Conservation (phyloP, 2,329 filamentous ascomycete species). For the Amylocarpus encephaloides region DNA sequence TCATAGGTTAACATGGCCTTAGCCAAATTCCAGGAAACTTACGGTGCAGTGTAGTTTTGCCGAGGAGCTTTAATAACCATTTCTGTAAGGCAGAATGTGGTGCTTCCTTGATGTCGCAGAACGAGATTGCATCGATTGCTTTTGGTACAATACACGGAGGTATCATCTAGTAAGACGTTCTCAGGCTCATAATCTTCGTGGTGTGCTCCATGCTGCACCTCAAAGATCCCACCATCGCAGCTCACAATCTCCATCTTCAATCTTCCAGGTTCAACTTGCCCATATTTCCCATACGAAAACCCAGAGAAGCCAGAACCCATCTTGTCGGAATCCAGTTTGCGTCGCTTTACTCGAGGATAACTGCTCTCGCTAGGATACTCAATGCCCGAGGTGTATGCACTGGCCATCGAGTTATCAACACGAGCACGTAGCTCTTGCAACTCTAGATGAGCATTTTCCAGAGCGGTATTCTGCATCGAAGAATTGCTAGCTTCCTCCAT, state of each 20-base stretch:
- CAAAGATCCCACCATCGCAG: conserved; percentile 75
- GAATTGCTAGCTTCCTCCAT: conserved; percentile 25
- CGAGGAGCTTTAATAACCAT: conserved; percentile 82
- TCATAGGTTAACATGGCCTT: conserved; percentile 16
- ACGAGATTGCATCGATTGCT: conserved; percentile 83
- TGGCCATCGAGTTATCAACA: conserved; percentile 24
- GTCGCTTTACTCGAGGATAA: conserved; percentile 55
- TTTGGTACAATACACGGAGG: conserved; percentile 84
- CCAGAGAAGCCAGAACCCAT: conserved; percentile 41
- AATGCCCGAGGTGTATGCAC: conserved; percentile 12
- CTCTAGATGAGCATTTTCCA: conserved; percentile 25
- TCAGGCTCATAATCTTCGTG: conserved; percentile 54
- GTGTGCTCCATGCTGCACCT: conserved; percentile 46
- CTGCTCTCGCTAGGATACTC: conserved; percentile 33
- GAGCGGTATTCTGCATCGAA: conserved; percentile 21
- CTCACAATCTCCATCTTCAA: conserved; percentile 82
- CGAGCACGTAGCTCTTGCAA: conserved; percentile 24
- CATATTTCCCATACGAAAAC: conserved; percentile 78
- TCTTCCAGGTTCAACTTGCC: conserved; percentile 76
- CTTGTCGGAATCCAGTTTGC: conserved; percentile 63
- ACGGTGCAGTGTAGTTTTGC: conserved; percentile 78
- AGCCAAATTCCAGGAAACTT: conserved; percentile 38
- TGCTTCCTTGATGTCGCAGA: conserved; percentile 71
- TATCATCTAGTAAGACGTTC: conserved; percentile 78
- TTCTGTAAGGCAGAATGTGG: conserved; percentile 77